Base-by-base conservation (phyloP, 768 basidiomycete species). In the Boletus subcaerulescens region DNA sequence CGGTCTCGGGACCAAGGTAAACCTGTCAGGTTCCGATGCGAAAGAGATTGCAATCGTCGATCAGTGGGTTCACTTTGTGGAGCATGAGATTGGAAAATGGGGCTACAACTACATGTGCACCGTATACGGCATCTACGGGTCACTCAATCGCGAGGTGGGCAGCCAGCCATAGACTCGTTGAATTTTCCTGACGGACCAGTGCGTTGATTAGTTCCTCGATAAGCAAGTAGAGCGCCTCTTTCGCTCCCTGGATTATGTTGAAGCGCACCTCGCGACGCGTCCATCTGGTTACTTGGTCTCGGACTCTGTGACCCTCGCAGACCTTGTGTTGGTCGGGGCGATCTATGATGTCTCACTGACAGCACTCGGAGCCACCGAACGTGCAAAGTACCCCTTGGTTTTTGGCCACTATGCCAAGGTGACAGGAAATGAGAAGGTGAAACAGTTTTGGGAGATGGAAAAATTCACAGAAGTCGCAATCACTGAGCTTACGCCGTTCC, bases 41-140 rank as follows among this genome's bases (percentile, higher is more conserved):
- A 54, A 63, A 22, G 59, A 63, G 33, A 17, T 20, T 1, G 45
- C 54, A 1, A 32, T 59, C 1, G 29, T 66, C 9, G 62, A 66
- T 45, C 65, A 65, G 17, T 66, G 64, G 62, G 17, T 49, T 11
- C 65, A 61, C 41, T 66, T 58, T 43, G 55, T 43, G 9, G 64
- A 65, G 18, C 48, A 49, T 0, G 65, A 66, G 17, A 50, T 66
- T 20, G 36, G 55, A 35, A 35, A 35, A 14, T 35, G 11, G 12
- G 33, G 33, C 14, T 35, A 35, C 13, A 11, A 12, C 33, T 35
- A 35, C 33, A 35, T 35, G 33, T 35, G 33, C 33, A 35, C 14
- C 33, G 8, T 64, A 15, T 48, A 35, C 11, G 59, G 53, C 1
- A 40, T 35, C 7, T 3, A 17, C 41, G 38, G 36, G 1, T 18